Conservation (phyloP, 176 grass and related monocot species). For the Dactylis glomerata region DNA sequence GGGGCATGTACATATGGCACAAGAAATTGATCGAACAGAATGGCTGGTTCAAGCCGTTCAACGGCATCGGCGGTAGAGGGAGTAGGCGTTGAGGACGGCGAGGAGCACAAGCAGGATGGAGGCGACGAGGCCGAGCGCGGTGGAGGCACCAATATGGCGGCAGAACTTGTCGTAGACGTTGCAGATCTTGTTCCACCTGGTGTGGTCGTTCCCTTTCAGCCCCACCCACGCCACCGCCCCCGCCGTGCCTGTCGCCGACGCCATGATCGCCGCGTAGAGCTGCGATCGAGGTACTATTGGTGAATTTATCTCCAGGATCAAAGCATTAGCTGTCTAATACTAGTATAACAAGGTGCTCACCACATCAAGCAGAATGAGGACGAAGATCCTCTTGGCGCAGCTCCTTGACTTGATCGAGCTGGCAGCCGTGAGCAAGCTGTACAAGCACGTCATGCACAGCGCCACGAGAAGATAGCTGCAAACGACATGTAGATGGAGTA, state of each 20-base stretch:
- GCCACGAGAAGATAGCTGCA: slow-evolving; percentile 42
- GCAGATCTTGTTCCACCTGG: slow-evolving; percentile 63
- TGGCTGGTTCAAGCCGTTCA: too few species aligned
- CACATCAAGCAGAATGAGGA: slow-evolving; percentile 47
- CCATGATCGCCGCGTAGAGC: slow-evolving; percentile 48
- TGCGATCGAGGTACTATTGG: not conserved
- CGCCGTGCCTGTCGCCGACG: slow-evolving; percentile 61
- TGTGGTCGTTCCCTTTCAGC: slow-evolving; percentile 68
- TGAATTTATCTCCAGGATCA: not conserved
- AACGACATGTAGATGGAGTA: not conserved
- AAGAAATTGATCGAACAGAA: too few species aligned
- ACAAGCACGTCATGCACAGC: slow-evolving; percentile 39
- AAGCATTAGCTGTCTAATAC: not conserved
- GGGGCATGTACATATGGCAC: too few species aligned
- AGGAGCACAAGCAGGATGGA: slow-evolving; percentile 57
- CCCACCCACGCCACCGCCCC: slow-evolving; percentile 63
- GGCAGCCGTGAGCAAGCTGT: slow-evolving; percentile 53
- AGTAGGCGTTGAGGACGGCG: slow-evolving; percentile 41
- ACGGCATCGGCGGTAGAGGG: slow-evolving; percentile 51
- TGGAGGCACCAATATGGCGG: slow-evolving; percentile 41
- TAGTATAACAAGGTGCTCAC: slow-evolving; percentile 24
- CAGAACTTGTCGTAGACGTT: slow-evolving; percentile 60
- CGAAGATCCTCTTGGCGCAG: slow-evolving; percentile 35
- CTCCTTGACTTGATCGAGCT: slow-evolving; percentile 18
- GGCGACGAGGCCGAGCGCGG: slow-evolving; percentile 34